These are phyloP conservation scores for Cutaneotrichosporon mucoides DNA, from an alignment of 1,284 basidiomycete species.

Conservation along the genomic window DNA sequence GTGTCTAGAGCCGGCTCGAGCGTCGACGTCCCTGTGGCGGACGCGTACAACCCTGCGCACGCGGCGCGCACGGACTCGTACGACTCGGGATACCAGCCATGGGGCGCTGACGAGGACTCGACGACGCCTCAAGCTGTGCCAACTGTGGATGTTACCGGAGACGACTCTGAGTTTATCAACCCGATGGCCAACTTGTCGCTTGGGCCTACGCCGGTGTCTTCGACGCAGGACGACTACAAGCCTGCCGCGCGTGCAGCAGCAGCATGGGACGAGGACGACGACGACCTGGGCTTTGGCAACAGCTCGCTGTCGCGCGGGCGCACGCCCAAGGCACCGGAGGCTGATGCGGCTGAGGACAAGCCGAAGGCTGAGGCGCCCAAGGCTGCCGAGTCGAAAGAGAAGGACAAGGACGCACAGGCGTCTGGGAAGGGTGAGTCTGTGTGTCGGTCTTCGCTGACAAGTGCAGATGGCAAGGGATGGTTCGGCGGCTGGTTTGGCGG, in stretches of 20 bases:
- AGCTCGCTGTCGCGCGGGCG: slow-evolving; percentile 45
- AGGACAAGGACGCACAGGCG: neutral
- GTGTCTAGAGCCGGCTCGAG: slow-evolving; percentile 32
- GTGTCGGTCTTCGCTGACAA: neutral
- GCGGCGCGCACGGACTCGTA: neutral
- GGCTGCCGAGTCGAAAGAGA: slow-evolving; percentile 5
- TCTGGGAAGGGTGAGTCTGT: slow-evolving; percentile 3
- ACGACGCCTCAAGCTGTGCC: slow-evolving; percentile 11
- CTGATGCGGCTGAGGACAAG: slow-evolving; percentile 20
- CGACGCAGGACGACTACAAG: slow-evolving; percentile 5
- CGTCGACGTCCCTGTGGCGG: slow-evolving; percentile 16
- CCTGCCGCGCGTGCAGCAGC: neutral
- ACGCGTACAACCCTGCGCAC: neutral
- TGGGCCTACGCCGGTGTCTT: slow-evolving; percentile 1
- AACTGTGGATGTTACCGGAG: neutral
- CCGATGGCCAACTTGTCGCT: neutral
- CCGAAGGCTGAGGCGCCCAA: slow-evolving; percentile 28
- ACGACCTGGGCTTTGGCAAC: slow-evolving; percentile 91
- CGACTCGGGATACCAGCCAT: slow-evolving; percentile 13
- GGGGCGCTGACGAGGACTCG: slow-evolving; percentile 5
- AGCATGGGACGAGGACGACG: slow-evolving; percentile 62
- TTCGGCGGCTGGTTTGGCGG: slow-evolving; percentile 66
- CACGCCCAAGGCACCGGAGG: slow-evolving; percentile 47
- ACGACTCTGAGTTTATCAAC: slow-evolving; percentile 2
- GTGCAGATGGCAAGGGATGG: slow-evolving; percentile 8